phyloP scores from a whole-genome alignment of 2,329 filamentous ascomycete species.

The Penicillium sp. region DNA sequence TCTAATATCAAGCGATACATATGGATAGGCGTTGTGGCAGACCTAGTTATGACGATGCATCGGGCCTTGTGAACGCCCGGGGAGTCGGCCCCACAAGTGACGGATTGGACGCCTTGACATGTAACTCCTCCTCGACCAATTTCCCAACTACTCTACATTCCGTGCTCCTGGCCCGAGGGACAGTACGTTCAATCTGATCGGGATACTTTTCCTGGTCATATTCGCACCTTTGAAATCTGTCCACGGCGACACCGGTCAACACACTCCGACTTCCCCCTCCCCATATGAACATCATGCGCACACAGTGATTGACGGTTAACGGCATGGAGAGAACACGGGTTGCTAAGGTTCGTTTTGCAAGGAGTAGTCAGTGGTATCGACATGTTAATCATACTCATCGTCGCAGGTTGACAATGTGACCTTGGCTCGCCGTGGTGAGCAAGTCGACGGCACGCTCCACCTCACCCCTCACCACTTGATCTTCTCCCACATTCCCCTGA shows the following conservation, averaged over 20 bases:
- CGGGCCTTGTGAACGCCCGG: conserved; percentile 4
- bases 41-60: background rate
- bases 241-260: background rate
- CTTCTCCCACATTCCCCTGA: conserved; percentile 54
- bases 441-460: conserved; percentile 57
- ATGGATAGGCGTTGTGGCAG: background rate
- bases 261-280: conserved; percentile 7
- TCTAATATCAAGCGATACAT: background rate
- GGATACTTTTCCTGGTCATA: background rate
- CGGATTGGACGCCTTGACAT: conserved; percentile 6
- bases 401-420: conserved; percentile 53
- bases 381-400: background rate
- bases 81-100: conserved; percentile 5
- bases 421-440: conserved; percentile 54
- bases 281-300: conserved; percentile 34
- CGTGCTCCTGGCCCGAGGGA: background rate
- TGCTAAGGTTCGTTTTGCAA: conserved; percentile 35
- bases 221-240: background rate
- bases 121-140: conserved; percentile 5
- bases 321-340: conserved; percentile 46
- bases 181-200: background rate
- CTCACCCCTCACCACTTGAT: conserved; percentile 61
- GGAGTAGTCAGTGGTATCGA: background rate
- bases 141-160: background rate
- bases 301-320: conserved; percentile 27